Percentiles rank a stretch among this genome's conserved stretches.
These are phyloP conservation scores for Pouteria campechiana DNA, from an alignment of 179 eudicot genomes.

Conservation along the genomic window DNA sequence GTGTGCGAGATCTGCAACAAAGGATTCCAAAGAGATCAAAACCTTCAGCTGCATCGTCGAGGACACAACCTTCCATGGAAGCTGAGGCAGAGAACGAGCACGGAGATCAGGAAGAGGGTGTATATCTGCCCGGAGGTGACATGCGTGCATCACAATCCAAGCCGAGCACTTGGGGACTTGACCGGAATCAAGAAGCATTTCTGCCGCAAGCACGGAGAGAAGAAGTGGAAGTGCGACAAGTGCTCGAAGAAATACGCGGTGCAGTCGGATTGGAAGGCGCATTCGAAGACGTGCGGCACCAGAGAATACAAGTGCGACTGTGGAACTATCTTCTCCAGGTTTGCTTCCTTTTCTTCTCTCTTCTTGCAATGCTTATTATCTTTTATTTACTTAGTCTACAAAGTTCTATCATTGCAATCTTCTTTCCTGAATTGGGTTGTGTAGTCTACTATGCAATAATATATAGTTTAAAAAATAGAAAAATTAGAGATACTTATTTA, in stretches of 20 bases:
- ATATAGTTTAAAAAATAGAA: too few species aligned
- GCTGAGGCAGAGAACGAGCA: constrained; percentile 20
- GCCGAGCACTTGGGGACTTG: constrained; percentile 1
- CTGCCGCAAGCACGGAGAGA: constrained; percentile 3
- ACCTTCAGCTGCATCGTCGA: constrained; percentile 7
- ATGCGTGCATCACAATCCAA: constrained; percentile 7
- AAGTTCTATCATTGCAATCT: too few species aligned
- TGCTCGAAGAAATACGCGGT: constrained; percentile 8
- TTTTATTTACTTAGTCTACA: too few species aligned
- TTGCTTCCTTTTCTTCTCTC: too few species aligned
- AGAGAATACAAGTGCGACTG: constrained; percentile 9
- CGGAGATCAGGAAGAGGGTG: constrained; percentile 18
- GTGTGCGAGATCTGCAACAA: constrained; percentile 7
- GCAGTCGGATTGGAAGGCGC: constrained; percentile 8
- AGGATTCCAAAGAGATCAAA: constrained; percentile 7
- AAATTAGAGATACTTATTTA: too few species aligned
- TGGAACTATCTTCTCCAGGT: constrained; percentile 10
- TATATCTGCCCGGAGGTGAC: constrained; percentile 3
- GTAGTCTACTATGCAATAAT: too few species aligned
- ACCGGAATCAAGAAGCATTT: constrained; percentile 7
- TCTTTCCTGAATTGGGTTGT: too few species aligned
- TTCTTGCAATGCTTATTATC: too few species aligned
- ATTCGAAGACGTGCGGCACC: constrained; percentile 6
- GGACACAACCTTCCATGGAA: constrained; percentile 9
- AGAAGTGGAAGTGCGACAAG: constrained; percentile 6